Conservation (phyloP, 176 grass and related monocot species). For the Puccinellia tenuiflora region DNA sequence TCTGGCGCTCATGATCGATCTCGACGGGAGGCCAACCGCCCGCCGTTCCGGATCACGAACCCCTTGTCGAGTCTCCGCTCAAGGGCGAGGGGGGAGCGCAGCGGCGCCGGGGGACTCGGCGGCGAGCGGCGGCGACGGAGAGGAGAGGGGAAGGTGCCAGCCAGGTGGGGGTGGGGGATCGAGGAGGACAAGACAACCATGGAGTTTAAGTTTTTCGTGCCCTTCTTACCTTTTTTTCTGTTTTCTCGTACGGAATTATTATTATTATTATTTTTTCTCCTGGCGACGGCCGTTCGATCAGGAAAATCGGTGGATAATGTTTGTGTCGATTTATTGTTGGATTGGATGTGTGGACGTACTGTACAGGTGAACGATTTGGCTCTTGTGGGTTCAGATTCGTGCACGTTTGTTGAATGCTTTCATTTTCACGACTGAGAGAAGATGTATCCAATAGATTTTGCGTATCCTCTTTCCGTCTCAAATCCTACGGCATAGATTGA, state of each 20-base stretch:
- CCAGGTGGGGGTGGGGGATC: neutral
- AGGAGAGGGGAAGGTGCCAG: neutral
- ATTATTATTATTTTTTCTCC: neutral
- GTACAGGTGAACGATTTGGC: neutral
- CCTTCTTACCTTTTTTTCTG: neutral
- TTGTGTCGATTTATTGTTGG: neutral
- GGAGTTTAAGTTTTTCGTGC: neutral
- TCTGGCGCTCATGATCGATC: slow-evolving; percentile 35
- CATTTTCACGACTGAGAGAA: neutral
- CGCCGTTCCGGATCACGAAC: neutral
- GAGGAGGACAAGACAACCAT: neutral
- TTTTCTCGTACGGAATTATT: neutral
- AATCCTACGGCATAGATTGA: neutral
- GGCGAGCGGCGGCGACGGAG: neutral
- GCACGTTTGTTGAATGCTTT: neutral
- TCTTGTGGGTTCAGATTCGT: neutral
- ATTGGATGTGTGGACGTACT: slow-evolving; percentile 4
- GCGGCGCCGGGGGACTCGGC: neutral
- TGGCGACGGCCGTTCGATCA: neutral
- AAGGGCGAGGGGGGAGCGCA: neutral
- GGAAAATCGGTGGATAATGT: neutral
- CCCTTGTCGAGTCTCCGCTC: neutral
- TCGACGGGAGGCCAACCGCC: neutral
- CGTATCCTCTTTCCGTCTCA: neutral
- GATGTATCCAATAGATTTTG: too few species aligned